A percentile compares a stretch with the other conserved stretches of the same genome.
Conservation (phyloP, 2,329 filamentous ascomycete species). For the Claviceps pazoutovae region DNA sequence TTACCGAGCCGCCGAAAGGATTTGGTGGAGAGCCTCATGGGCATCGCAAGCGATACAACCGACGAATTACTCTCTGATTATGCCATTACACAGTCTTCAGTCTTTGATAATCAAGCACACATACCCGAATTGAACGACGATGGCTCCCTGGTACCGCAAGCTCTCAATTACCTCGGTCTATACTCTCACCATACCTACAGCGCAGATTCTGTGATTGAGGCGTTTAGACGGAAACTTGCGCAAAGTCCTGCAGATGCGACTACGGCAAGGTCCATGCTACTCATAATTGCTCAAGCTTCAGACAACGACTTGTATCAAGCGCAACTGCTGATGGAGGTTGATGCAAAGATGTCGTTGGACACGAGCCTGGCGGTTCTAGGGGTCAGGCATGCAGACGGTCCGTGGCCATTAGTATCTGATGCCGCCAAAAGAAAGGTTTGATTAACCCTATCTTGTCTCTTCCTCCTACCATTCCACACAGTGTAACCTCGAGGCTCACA, state of each 20-base stretch:
- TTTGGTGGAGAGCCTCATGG: constrained; percentile 20
- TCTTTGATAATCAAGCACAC: constrained; percentile 24
- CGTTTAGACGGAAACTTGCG: constrained; percentile 21
- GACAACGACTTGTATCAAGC: constrained; percentile 21
- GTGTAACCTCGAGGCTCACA: not conserved
- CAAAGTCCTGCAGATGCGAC: constrained; percentile 17
- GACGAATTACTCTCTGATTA: constrained; percentile 23
- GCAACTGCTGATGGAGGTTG: constrained; percentile 20
- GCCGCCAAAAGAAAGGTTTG: constrained; percentile 17
- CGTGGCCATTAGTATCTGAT: constrained; percentile 14
- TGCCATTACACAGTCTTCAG: constrained; percentile 24
- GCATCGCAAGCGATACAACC: constrained; percentile 20
- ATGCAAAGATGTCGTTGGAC: constrained; percentile 21
- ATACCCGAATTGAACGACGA: constrained; percentile 16
- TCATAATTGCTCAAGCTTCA: constrained; percentile 20
- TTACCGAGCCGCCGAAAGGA: constrained; percentile 16
- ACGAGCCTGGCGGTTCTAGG: constrained; percentile 21
- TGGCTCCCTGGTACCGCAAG: constrained; percentile 18
- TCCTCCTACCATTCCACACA: not conserved
- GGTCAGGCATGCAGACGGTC: constrained; percentile 10
- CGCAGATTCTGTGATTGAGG: constrained; percentile 20
- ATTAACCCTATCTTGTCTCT: not conserved
- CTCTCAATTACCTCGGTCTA: constrained; percentile 21
- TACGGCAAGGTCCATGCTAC: constrained; percentile 20
- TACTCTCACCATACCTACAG: constrained; percentile 21